Evolutionary conservation across 768 basidiomycete genomes (phyloP).

Genomic region (Hygrophorus russula): DNA sequence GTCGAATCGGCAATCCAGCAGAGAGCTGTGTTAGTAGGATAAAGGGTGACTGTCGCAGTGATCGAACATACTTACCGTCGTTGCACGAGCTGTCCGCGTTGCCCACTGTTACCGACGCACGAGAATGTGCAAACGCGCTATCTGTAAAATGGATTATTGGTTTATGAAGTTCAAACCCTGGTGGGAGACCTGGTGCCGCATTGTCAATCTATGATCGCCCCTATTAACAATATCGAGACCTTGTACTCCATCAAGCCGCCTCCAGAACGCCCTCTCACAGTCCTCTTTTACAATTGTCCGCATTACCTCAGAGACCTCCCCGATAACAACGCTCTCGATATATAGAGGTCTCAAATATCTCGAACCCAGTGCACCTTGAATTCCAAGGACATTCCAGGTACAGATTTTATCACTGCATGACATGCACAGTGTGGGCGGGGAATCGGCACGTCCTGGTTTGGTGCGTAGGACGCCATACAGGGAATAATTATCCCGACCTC

Average conservation of each 20-base stretch:
- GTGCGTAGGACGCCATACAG: conserved; percentile 74
- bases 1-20: conserved; percentile 53
- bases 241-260: conserved; percentile 32
- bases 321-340: conserved; percentile 54
- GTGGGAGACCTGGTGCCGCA: conserved; percentile 28
- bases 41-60: not conserved
- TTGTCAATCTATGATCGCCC: not conserved
- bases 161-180: conserved; percentile 34
- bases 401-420: conserved; percentile 96
- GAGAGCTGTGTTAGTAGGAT: conserved; percentile 33
- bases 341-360: conserved; percentile 50
- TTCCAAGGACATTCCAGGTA: conserved; percentile 70
- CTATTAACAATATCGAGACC: conserved; percentile 21
- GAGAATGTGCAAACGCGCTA: conserved; percentile 49
- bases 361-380: conserved; percentile 74
- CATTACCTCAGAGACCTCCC: conserved; percentile 44
- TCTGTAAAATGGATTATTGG: conserved; percentile 51
- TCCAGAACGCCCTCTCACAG: conserved; percentile 58
- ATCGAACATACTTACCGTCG: conserved; percentile 42
- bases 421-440: conserved; percentile 73
- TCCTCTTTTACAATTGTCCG: conserved; percentile 37
- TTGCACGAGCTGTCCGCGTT: conserved; percentile 42
- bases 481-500: conserved; percentile 76
- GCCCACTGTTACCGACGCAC: conserved; percentile 16
- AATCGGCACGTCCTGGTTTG: conserved; percentile 89